Evolutionary conservation across 169 alveolate genomes (phyloP), one percentile per base, ranked within the genome.

Genomic region (Plasmodium sp.): DNA sequence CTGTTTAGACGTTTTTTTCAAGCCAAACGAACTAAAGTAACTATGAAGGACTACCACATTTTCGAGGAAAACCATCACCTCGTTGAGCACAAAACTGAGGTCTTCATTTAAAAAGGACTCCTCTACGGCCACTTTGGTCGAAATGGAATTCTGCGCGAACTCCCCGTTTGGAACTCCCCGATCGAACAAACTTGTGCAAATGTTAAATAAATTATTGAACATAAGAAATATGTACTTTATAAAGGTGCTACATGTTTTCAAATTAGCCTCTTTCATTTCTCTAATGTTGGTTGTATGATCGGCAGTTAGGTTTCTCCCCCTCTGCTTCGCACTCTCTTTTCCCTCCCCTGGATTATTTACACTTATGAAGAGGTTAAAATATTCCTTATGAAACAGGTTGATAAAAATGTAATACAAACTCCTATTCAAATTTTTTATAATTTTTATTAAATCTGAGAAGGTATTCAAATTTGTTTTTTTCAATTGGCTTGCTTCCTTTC

Each of bases 381-480:
- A 90, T 90, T 90, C 94, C 48, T 41, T 67, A 80, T 90, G 90
- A 81, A 58, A 90, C 54, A 81, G 31, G 83, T 90, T 79, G 14
- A 90, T 58, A 71, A 81, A 90, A 45, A 80, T 90, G 51, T 90
- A 90, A 80, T 90, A 90, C 83, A 90, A 90, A 34, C 80, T 81
- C 41, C 94, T 31, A 67, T 22, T 81, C 54, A 90, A 43, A 22
- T 81, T 81, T 58, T 54, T 90, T 34, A 90, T 90, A 90, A 90
- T 90, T 90, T 90, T 80, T 27, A 81, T 62, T 51, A 90, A 41
- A 14, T 79, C 73, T 31, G 81, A 41, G 56, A 80, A 90, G 51
- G 71, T 62, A 58, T 90, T 90, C 71, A 90, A 80, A 80, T 81
- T 67, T 0, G 77, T 31, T 58, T 7, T 18, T 51, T 27, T 79